Base-by-base conservation (phyloP, 805 yeast genomes). In the Nakazawaea sp. region DNA sequence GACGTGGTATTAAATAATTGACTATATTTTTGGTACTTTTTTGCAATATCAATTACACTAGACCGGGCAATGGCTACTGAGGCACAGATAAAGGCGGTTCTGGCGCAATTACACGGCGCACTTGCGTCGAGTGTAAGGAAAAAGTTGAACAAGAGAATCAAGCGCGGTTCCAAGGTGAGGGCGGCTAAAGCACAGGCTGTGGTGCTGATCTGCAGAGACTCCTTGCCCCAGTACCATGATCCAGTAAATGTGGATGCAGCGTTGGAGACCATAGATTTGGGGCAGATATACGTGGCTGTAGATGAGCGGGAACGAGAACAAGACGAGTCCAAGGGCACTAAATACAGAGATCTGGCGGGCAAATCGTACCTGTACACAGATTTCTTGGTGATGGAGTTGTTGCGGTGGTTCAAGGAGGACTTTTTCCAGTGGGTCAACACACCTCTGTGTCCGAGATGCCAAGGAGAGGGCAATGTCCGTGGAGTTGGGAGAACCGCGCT, bases 381-480 rank as follows among this genome's bases (percentile, higher is more conserved):
- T 50, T 60, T 68, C 20, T 44, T 82, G 2, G 81, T 81, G 1
- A 64, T 62, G 43, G 81, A 73, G 43, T 51, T 79, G 23, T 57
- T 82, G 11, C 57, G 66, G 32, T 82, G 86, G 79, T 90, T 81
- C 62, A 87, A 86, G 47, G 64, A 77, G 27, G 80, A 75, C 28
- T 88, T 85, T 61, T 90, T 90, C 61, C 63, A 59, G 19, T 90
- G 97, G 97, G 78, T 85, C 7, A 81, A 82, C 48, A 68, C 68
- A 26, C 87, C 92, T 0, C 53, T 62, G 9, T 85, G 96, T 46
- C 51, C 61, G 0, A 35, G 35, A 0, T 83, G 95, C 58, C 17
- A 52, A 51, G 2, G 10, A 5, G 17, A 6, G 10, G 18, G 10
- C 24, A 63, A 62, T 4, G 64, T 79, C 2, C 37, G 41, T 3